These are phyloP conservation scores for Sugiyamaella valdiviana DNA, from an alignment of 805 yeast genomes.

Conservation along the genomic window DNA sequence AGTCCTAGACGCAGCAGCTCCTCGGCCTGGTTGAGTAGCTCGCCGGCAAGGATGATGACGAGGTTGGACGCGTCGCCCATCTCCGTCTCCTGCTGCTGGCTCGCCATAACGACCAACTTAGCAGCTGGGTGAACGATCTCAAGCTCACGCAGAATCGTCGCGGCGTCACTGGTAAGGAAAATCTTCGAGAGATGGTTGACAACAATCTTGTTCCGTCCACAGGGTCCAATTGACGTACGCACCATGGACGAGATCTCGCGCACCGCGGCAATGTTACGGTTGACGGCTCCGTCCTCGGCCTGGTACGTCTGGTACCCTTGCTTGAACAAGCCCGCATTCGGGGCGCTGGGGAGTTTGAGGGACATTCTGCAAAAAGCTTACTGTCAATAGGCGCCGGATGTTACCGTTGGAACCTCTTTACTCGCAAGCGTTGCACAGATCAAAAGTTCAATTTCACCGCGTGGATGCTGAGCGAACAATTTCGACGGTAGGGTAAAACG, in stretches of 20 bases:
- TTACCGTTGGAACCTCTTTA: too few species aligned
- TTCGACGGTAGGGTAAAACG: neutral
- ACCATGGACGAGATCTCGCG: constrained; percentile 89
- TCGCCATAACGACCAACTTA: constrained; percentile 89
- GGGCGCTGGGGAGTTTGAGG: constrained; percentile 83
- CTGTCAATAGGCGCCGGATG: too few species aligned
- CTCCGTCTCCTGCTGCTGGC: constrained; percentile 93
- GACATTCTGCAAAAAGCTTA: constrained; percentile 56
- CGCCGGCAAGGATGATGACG: constrained; percentile 90
- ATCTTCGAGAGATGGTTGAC: constrained; percentile 82
- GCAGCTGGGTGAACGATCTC: constrained; percentile 98
- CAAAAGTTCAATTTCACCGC: neutral
- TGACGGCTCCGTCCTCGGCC: constrained; percentile 90
- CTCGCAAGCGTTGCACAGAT: too few species aligned
- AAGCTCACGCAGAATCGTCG: constrained; percentile 87
- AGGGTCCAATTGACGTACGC: constrained; percentile 92
- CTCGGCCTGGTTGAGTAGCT: constrained; percentile 78
- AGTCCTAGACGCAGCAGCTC: constrained; percentile 78
- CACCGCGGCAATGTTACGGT: constrained; percentile 88
- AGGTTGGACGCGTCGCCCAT: constrained; percentile 96
- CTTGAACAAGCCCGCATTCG: constrained; percentile 88
- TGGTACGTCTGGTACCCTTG: constrained; percentile 87
- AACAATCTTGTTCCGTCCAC: constrained; percentile 93
- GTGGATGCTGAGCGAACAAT: constrained; percentile 3
- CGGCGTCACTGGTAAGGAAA: constrained; percentile 94